These are phyloP conservation scores for Colletotrichum shisoi DNA, from an alignment of 2,329 filamentous ascomycete species.

Conservation along the genomic window DNA sequence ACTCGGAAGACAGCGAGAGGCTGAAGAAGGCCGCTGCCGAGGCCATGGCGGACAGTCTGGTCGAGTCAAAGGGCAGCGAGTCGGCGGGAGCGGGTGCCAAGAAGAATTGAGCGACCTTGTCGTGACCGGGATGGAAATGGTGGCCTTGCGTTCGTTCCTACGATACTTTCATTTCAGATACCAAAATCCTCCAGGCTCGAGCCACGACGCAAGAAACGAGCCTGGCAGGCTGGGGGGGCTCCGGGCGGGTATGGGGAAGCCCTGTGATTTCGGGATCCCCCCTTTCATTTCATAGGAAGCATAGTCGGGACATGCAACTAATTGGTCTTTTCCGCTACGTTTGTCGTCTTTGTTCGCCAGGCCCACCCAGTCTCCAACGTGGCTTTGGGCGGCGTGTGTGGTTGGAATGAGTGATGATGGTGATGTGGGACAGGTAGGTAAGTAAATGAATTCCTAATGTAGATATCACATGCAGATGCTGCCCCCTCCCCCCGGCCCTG, in stretches of 20 bases:
- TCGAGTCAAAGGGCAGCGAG: conserved; percentile 53
- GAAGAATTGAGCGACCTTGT: conserved; percentile 45
- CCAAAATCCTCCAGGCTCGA: conserved; percentile 25
- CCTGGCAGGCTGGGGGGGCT: conserved; percentile 20
- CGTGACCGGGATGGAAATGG: conserved; percentile 3
- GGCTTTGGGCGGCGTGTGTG: not conserved
- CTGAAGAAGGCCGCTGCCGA: conserved; percentile 71
- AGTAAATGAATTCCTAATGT: not conserved
- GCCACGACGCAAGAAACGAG: conserved; percentile 15
- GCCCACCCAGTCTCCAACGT: not conserved
- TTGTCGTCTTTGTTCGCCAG: not conserved
- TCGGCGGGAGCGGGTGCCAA: conserved; percentile 46
- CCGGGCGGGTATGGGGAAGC: conserved; percentile 31
- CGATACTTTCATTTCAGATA: conserved; percentile 39
- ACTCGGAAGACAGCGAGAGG: conserved; percentile 66
- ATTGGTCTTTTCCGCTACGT: conserved; percentile 8
- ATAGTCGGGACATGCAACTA: conserved; percentile 32
- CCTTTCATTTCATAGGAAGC: conserved; percentile 35
- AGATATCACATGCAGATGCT: not conserved
- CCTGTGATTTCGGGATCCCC: conserved; percentile 30
- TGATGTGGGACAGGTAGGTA: not conserved
- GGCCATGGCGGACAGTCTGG: conserved; percentile 65
- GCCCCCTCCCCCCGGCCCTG: not conserved
- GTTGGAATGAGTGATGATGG: not conserved
- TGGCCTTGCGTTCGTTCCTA: conserved; percentile 19